phyloP scores from a whole-genome alignment of 2,329 filamentous ascomycete species.

The Ceratocystis cacaofunesta region DNA sequence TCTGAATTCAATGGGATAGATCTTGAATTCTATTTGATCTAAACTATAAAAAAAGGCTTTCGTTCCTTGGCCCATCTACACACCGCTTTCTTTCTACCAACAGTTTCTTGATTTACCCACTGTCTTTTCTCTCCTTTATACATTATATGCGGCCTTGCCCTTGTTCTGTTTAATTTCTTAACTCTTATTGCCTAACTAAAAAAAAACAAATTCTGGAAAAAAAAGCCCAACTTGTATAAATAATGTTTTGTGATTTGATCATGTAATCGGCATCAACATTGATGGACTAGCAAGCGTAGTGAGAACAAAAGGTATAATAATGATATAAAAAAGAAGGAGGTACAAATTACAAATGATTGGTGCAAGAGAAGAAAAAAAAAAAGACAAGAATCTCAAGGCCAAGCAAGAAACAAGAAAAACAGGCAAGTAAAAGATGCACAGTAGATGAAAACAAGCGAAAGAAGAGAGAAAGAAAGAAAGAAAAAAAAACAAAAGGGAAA shows the following conservation, averaged over 20 bases:
- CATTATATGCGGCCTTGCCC: not conserved
- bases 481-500: not conserved
- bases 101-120: not conserved
- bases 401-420: not conserved
- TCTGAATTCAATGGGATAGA: not conserved
- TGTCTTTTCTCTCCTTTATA: not conserved
- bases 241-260: not conserved
- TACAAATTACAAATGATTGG: not conserved
- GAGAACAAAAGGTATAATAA: slow-evolving; percentile 2
- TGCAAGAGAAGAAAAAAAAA: not conserved
- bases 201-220: not conserved
- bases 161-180: not conserved
- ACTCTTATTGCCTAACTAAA: not conserved
- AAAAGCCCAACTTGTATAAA: not conserved
- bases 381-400: not conserved
- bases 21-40: not conserved
- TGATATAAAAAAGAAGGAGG: not conserved
- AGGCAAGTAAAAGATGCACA: not conserved
- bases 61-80: not conserved
- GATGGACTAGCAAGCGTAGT: not conserved
- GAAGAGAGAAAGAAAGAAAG: slow-evolving; percentile 4
- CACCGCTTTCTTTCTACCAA: not conserved
- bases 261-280: not conserved
- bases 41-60: not conserved
- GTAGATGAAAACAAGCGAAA: not conserved